These are phyloP conservation scores for Avena sativa DNA, from an alignment of 176 grass and related monocot genomes.

Conservation along the genomic window DNA sequence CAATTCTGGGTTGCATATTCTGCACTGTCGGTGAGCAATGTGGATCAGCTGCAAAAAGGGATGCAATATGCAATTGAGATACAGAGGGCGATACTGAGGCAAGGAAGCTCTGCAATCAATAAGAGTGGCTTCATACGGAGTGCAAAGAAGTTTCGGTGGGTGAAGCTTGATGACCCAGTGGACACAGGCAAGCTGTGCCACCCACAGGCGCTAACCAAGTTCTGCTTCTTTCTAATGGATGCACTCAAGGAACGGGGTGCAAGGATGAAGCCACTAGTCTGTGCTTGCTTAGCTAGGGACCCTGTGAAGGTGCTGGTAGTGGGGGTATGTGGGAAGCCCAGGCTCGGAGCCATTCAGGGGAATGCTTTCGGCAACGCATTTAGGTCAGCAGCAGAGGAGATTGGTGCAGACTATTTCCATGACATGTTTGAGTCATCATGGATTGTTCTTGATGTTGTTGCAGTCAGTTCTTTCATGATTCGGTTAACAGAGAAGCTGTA, in stretches of 20 bases:
- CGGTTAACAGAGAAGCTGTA: slow-evolving; percentile 65
- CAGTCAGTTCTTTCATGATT: slow-evolving; percentile 85
- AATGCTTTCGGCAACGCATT: slow-evolving; percentile 83
- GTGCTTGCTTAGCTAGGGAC: slow-evolving; percentile 69
- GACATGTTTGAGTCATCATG: slow-evolving; percentile 94
- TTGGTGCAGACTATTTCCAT: slow-evolving; percentile 70
- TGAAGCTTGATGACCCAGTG: slow-evolving; percentile 84
- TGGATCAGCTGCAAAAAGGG: slow-evolving; percentile 73
- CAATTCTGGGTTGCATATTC: slow-evolving; percentile 90
- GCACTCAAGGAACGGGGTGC: slow-evolving; percentile 84
- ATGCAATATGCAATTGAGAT: slow-evolving; percentile 86
- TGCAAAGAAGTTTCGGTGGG: slow-evolving; percentile 82
- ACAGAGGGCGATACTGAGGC: slow-evolving; percentile 80
- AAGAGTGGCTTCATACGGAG: slow-evolving; percentile 86
- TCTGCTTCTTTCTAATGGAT: slow-evolving; percentile 89
- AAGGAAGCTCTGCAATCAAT: slow-evolving; percentile 85
- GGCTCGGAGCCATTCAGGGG: slow-evolving; percentile 82
- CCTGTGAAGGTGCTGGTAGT: slow-evolving; percentile 73
- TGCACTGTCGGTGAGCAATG: slow-evolving; percentile 71
- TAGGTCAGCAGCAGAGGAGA: slow-evolving; percentile 66
- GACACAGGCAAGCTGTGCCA: slow-evolving; percentile 66
- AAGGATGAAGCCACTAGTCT: slow-evolving; percentile 81
- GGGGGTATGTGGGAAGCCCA: slow-evolving; percentile 73
- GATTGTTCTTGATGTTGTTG: slow-evolving; percentile 71
- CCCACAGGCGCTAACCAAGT: slow-evolving; percentile 86